Conservation (phyloP, 305 asterid genomes). For the Fraxinus nigra region DNA sequence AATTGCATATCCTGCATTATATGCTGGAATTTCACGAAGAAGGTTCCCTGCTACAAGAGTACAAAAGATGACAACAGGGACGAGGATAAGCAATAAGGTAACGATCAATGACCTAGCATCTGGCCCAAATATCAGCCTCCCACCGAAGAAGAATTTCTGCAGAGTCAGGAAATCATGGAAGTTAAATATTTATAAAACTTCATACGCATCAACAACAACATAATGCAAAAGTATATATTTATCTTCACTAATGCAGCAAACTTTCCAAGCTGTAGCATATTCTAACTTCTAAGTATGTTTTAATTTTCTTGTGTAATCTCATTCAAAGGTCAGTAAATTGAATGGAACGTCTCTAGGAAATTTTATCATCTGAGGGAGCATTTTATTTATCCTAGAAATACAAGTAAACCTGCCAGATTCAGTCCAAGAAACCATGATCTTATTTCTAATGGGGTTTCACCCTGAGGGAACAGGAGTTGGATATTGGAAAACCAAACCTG, state of each 20-base stretch:
- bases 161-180: constrained; percentile 14
- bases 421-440: not conserved
- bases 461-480: not conserved
- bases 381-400: not conserved
- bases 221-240: not conserved
- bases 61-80: constrained; percentile 78
- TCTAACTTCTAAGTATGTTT: not conserved
- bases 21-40: constrained; percentile 71
- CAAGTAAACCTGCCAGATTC: not conserved
- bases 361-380: not conserved
- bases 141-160: constrained; percentile 85
- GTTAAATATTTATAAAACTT: not conserved
- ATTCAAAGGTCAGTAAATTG: not conserved
- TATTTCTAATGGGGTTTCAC: not conserved
- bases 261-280: not conserved
- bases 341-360: not conserved
- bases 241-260: not conserved
- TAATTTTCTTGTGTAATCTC: not conserved
- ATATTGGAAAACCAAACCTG: not conserved
- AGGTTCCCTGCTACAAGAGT: constrained; percentile 92
- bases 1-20: constrained; percentile 86
- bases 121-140: constrained; percentile 97
- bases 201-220: not conserved
- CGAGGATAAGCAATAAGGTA: constrained; percentile 71
- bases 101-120: constrained; percentile 88